A percentile compares a stretch with the other conserved stretches of the same genome.
Conservation (phyloP, 805 yeast genomes). For the Yueomyces sp. region DNA sequence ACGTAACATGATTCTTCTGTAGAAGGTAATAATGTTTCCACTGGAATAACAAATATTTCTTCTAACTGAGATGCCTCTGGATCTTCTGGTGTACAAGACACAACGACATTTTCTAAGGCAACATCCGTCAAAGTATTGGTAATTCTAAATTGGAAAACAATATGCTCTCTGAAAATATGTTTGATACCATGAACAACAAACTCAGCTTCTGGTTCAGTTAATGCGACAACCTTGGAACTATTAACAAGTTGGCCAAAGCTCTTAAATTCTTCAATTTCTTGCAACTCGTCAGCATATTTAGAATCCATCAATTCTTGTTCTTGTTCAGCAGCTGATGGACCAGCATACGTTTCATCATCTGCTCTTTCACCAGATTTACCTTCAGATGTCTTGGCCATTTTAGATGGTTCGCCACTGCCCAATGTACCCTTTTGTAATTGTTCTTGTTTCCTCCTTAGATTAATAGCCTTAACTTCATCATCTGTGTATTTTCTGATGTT, state of each 20-base stretch:
- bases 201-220: conserved; percentile 89
- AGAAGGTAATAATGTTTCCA: conserved; percentile 59
- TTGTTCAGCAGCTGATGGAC: conserved; percentile 19
- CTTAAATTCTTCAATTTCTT: conserved; percentile 58
- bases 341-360: conserved; percentile 13
- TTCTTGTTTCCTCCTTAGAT: conserved; percentile 39
- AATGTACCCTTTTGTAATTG: conserved; percentile 13
- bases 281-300: conserved; percentile 56
- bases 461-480: conserved; percentile 56
- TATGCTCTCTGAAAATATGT: conserved; percentile 63
- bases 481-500: conserved; percentile 51
- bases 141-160: conserved; percentile 71
- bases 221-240: conserved; percentile 47
- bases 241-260: conserved; percentile 64
- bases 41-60: conserved; percentile 65
- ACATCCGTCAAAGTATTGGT: conserved; percentile 74
- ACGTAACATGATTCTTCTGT: conserved; percentile 66
- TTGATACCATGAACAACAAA: conserved; percentile 76
- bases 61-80: conserved; percentile 31
- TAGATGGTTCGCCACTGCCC: conserved; percentile 18
- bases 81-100: conserved; percentile 49
- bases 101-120: conserved; percentile 64
- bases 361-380: conserved; percentile 12
- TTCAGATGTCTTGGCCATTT: conserved; percentile 7
- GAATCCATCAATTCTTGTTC: conserved; percentile 35